Evolutionary conservation across 495 filamentous ascomycete species (phyloP).

Genomic region (Corynascus novoguineensis): DNA sequence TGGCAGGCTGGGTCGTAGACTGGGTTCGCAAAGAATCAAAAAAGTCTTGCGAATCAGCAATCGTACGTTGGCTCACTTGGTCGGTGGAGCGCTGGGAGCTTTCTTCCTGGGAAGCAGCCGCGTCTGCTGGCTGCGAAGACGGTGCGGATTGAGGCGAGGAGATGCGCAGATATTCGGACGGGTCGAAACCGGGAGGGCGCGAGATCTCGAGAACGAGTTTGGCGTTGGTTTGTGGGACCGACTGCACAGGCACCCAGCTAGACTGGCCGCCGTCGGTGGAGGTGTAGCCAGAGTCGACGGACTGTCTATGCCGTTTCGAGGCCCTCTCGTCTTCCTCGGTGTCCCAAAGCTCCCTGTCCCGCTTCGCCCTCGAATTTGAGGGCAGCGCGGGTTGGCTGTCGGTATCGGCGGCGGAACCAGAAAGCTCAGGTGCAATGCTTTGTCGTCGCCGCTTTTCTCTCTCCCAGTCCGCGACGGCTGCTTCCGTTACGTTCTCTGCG

Average conservation of each 20-base stretch:
- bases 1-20: neutral
- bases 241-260: neutral
- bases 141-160: conserved; percentile 11
- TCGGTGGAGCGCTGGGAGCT: neutral
- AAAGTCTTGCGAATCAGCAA: conserved; percentile 30
- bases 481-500: conserved; percentile 28
- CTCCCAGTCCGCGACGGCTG: conserved; percentile 33
- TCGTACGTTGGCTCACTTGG: conserved; percentile 20
- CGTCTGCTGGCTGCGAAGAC: conserved; percentile 7
- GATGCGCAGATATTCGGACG: conserved; percentile 14
- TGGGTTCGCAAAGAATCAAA: conserved; percentile 16
- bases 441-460: conserved; percentile 12
- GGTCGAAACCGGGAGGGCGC: conserved; percentile 15
- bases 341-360: neutral
- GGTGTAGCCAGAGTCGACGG: conserved; percentile 11
- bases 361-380: conserved; percentile 10
- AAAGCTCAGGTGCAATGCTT: neutral
- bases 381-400: conserved; percentile 10
- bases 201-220: conserved; percentile 18
- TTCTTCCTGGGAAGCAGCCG: neutral
- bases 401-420: neutral
- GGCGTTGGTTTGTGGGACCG: neutral
- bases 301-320: neutral
- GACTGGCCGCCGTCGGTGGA: conserved; percentile 1
- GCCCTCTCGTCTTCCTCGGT: neutral